These are phyloP conservation scores for Ramichloridium luteum DNA, from an alignment of 2,329 filamentous ascomycete genomes.

Conservation along the genomic window DNA sequence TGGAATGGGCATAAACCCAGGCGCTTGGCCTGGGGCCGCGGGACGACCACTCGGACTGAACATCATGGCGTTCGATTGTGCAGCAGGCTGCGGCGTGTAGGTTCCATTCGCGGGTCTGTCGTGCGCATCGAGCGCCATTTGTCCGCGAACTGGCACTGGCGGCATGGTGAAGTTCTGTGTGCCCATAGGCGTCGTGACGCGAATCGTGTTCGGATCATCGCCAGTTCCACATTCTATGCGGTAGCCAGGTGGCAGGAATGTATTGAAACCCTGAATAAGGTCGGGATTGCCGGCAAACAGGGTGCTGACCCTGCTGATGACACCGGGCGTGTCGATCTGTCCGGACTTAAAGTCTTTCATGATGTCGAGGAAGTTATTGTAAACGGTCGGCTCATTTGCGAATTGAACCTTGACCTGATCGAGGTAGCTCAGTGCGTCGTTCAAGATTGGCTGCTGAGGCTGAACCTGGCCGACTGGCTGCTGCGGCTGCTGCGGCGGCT, in stretches of 20 bases:
- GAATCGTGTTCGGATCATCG: constrained; percentile 88
- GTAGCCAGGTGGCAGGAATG: constrained; percentile 87
- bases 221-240: constrained; percentile 90
- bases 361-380: constrained; percentile 92
- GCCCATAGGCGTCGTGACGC: constrained; percentile 95
- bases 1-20: constrained; percentile 17
- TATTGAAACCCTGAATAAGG: constrained; percentile 90
- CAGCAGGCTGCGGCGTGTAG: constrained; percentile 29
- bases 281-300: constrained; percentile 89
- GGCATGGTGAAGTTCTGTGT: constrained; percentile 86
- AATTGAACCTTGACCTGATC: constrained; percentile 99
- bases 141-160: constrained; percentile 30
- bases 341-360: constrained; percentile 99
- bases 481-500: constrained; percentile 10
- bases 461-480: constrained; percentile 45
- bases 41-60: constrained; percentile 36
- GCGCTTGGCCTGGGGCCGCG: constrained; percentile 21
- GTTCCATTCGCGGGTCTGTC: constrained; percentile 23
- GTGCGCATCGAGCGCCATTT: constrained; percentile 11
- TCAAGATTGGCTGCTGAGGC: constrained; percentile 74
- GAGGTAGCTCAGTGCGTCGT: constrained; percentile 83
- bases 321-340: constrained; percentile 92
- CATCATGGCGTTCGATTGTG: constrained; percentile 25
- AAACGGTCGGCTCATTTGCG: constrained; percentile 90
- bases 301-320: constrained; percentile 91